Conservation (phyloP, 768 basidiomycete species). For the Suillus clintonianus region DNA sequence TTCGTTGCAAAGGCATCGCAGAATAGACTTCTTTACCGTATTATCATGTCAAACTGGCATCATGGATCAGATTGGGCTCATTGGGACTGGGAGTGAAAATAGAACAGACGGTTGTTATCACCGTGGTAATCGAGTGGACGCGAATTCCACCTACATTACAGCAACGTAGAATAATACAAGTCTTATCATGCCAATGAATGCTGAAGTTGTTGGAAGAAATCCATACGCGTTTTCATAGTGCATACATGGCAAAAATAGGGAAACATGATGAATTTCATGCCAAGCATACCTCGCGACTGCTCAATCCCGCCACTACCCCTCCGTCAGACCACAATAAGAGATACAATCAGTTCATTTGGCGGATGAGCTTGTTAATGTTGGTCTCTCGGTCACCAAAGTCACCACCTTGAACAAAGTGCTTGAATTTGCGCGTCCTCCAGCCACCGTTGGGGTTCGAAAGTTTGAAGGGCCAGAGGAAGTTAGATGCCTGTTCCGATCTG, state of each 20-base stretch:
- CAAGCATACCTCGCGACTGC: conserved; percentile 29
- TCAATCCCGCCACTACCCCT: conserved; percentile 9
- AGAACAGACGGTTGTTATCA: neutral
- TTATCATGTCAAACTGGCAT: neutral
- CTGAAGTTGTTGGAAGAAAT: conserved; percentile 5
- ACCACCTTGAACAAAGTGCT: conserved; percentile 93
- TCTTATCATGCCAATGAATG: neutral
- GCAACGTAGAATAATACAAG: neutral
- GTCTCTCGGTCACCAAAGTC: conserved; percentile 96
- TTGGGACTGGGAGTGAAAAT: neutral
- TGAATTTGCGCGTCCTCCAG: conserved; percentile 98
- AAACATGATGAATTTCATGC: conserved; percentile 26
- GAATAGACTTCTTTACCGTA: neutral
- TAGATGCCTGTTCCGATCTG: conserved; percentile 58
- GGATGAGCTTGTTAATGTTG: conserved; percentile 97
- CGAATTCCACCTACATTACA: neutral
- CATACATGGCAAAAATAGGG: conserved; percentile 27
- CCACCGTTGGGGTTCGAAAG: conserved; percentile 99
- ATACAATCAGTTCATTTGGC: conserved; percentile 79
- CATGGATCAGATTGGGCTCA: no score
- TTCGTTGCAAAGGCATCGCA: neutral
- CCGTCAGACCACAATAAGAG: conserved; percentile 3
- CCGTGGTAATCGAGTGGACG: neutral
- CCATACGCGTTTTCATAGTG: conserved; percentile 31
- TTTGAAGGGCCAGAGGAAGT: conserved; percentile 99